Conservation (phyloP, 495 filamentous ascomycete species). For the Podospora fimiseda region DNA sequence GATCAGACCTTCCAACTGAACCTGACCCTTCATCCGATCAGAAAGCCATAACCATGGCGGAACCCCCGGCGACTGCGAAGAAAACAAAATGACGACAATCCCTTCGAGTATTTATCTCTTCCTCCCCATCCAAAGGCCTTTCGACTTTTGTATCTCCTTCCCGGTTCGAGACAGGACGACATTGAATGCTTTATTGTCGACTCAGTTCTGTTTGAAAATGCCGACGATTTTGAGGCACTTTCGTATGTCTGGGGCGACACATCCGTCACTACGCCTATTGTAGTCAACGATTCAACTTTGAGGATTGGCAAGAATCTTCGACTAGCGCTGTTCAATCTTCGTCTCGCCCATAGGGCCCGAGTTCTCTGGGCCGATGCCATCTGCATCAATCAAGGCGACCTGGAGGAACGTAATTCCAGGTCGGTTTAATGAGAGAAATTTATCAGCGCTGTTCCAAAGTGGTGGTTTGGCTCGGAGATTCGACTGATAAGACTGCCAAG, state of each 20-base stretch:
- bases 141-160: slow-evolving; percentile 7
- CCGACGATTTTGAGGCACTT: slow-evolving; percentile 20
- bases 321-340: slow-evolving; percentile 5
- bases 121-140: neutral
- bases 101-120: slow-evolving; percentile 2
- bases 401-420: slow-evolving; percentile 9
- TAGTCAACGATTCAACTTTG: neutral
- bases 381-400: slow-evolving; percentile 18
- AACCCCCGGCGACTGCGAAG: no score
- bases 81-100: neutral
- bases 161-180: neutral
- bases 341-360: neutral
- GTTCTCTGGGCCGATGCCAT: no score
- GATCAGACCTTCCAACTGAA: no score
- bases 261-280: neutral
- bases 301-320: slow-evolving; percentile 7
- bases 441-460: slow-evolving; percentile 6
- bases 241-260: slow-evolving; percentile 32
- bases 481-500: neutral
- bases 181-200: slow-evolving; percentile 11
- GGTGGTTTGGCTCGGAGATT: slow-evolving; percentile 10
- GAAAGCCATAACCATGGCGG: no score
- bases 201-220: neutral
- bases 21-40: no score
- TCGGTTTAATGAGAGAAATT: slow-evolving; percentile 9